Base-by-base conservation (phyloP, 2,329 filamentous ascomycete species). In the Zopfia rhizophila region DNA sequence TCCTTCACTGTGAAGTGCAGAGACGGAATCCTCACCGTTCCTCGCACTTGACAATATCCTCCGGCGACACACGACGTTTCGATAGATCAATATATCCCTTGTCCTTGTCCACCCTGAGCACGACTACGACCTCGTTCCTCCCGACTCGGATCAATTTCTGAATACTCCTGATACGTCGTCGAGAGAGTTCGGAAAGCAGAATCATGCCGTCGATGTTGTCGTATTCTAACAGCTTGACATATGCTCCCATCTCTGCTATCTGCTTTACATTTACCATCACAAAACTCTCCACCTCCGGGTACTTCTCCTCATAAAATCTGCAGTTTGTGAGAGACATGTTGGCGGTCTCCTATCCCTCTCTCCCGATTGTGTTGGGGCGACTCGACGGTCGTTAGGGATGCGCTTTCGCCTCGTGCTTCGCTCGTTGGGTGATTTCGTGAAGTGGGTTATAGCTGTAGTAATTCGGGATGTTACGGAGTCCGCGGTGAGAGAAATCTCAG, bases 231-330 rank as follows among this genome's bases (percentile, higher is more conserved):
- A 99, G 87, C 80, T 99, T 99, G 70, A 99, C 95, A 75, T 99
- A 99, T 66, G 95, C 94, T 75, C 94, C 94, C 95, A 99, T 99
- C 78, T 99, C 95, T 75, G 94, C 94, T 72, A 99, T 99, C 87
- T 96, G 91, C 85, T 96, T 96, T 68, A 97, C 94, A 77, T 97
- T 99, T 74, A 99, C 94, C 94, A 99, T 99, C 73, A 99, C 95
- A 78, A 97, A 97, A 82, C 91, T 96, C 79, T 99, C 94, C 73
- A 99, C 93, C 83, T 97, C 94, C 48, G 91, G 91, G 70, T 89
- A 97, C 78, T 96, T 96, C 80, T 96, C 91, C 83, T 96, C 91
- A 75, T 96, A 97, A 78, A 95, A 97, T 69, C 91, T 91, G 78
- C 90, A 96, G 80, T 96, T 96, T 73, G 90, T 94, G 81, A 96